Evolutionary conservation across 164 flowering plant genomes (phyloP).

Genomic region (Umbellularia californica): DNA sequence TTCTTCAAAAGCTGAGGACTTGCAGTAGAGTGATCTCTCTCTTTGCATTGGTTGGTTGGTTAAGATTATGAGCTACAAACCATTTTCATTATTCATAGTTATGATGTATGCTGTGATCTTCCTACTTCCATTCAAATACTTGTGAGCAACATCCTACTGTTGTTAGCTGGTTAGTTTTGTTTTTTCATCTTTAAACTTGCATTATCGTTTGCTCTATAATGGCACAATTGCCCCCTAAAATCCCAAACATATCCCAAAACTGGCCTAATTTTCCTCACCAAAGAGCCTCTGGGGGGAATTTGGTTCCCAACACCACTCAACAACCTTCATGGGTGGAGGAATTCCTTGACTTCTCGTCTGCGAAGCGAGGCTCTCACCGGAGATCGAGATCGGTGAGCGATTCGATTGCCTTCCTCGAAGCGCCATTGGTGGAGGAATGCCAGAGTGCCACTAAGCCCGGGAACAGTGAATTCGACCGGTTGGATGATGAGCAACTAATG

Average conservation of each 20-base stretch:
- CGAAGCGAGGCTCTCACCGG: conserved; percentile 45
- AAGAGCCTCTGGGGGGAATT: conserved; percentile 20
- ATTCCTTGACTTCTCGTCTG: conserved; percentile 75
- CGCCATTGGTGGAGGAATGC: conserved; percentile 27
- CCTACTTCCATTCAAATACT: neutral
- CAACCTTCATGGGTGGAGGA: conserved; percentile 65
- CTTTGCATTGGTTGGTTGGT: neutral
- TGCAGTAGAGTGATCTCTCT: neutral
- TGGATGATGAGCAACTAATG: conserved; percentile 69
- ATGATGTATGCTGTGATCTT: neutral
- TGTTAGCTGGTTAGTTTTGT: neutral
- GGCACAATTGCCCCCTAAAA: conserved; percentile 87
- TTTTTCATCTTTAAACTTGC: neutral
- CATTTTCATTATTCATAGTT: neutral
- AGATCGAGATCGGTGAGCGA: conserved; percentile 58
- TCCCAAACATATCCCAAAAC: conserved; percentile 49
- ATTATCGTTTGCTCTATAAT: conserved; percentile 18
- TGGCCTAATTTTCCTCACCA: conserved; percentile 57
- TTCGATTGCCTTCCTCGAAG: conserved; percentile 55
- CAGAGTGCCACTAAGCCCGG: conserved; percentile 6
- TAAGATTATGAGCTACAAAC: neutral
- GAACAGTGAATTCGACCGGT: conserved; percentile 33
- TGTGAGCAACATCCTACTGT: neutral
- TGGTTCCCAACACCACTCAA: conserved; percentile 11
- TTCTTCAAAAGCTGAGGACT: neutral